Percentiles rank a stretch among this genome's conserved stretches.
Evolutionary conservation across 106 monocot species (phyloP).

Genomic region (Vanilla planifolia): DNA sequence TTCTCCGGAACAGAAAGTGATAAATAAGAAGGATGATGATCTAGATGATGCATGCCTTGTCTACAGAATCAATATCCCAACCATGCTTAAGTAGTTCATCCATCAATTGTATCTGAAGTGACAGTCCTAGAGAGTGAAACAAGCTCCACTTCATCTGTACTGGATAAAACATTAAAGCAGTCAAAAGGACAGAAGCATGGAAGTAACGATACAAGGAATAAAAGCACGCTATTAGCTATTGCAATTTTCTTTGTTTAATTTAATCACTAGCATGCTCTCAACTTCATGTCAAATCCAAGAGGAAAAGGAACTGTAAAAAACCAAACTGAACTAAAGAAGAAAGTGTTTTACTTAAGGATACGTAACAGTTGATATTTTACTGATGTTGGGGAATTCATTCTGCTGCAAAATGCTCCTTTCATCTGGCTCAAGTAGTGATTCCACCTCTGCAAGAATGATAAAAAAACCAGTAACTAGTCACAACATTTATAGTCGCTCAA

Average conservation of each 20-base stretch:
- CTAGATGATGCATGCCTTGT: constrained; percentile 43
- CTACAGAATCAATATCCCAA: constrained; percentile 57
- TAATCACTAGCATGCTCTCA: too few relatives aligned
- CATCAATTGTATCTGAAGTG: constrained; percentile 80
- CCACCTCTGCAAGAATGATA: constrained; percentile 45
- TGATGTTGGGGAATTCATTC: constrained; percentile 45
- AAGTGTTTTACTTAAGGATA: constrained; percentile 2
- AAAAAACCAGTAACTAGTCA: neutral
- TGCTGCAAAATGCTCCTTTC: constrained; percentile 62
- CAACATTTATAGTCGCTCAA: too few relatives aligned
- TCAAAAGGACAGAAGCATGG: neutral
- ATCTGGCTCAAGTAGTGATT: constrained; percentile 55
- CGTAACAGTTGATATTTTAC: constrained; percentile 82
- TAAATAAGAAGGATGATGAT: neutral
- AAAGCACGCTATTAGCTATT: too few relatives aligned
- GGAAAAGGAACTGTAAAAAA: too few relatives aligned
- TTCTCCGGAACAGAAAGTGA: constrained; percentile 11
- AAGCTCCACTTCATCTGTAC: constrained; percentile 76
- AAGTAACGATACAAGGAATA: too few relatives aligned
- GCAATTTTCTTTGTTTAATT: too few relatives aligned
- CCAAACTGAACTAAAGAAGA: neutral
- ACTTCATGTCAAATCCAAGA: neutral
- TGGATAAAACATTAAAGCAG: neutral
- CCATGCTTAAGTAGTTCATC: constrained; percentile 71
- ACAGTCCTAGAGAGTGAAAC: constrained; percentile 57